phyloP scores from a whole-genome alignment of 441 rosid genomes.

The Erysimum cheiri region DNA sequence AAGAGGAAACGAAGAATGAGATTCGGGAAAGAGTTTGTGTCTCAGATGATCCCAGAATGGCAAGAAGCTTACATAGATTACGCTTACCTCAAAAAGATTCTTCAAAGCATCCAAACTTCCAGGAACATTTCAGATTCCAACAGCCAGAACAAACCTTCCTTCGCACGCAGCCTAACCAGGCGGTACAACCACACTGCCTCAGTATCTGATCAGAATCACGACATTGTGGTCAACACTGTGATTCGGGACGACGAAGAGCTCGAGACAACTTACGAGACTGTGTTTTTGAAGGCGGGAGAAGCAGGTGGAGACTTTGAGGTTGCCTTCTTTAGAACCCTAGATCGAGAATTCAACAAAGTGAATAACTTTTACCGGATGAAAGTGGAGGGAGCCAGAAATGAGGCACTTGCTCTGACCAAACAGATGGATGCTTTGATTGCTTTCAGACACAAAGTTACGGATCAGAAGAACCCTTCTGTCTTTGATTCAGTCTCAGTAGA shows the following conservation, averaged over 20 bases:
- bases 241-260: constrained; percentile 6
- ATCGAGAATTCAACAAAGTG: constrained; percentile 71
- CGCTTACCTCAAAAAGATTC: constrained; percentile 47
- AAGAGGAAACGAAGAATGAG: constrained; percentile 49
- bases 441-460: constrained; percentile 60
- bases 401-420: constrained; percentile 51
- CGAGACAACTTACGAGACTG: constrained; percentile 52
- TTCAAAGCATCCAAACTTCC: constrained; percentile 46
- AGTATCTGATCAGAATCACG: constrained; percentile 47
- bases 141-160: constrained; percentile 44
- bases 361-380: constrained; percentile 56
- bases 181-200: constrained; percentile 36
- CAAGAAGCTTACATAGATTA: constrained; percentile 61
- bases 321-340: constrained; percentile 63
- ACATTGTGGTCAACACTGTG: constrained; percentile 53
- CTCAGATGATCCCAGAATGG: constrained; percentile 64
- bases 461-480: constrained; percentile 50
- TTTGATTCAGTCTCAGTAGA: constrained; percentile 42
- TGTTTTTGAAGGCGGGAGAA: constrained; percentile 53
- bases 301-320: constrained; percentile 61
- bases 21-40: constrained; percentile 61
- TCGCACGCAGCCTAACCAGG: constrained; percentile 63
- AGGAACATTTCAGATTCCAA: constrained; percentile 14
- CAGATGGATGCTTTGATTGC: constrained; percentile 87
- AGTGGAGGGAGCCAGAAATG: constrained; percentile 55